Percentiles rank a stretch among this genome's conserved stretches.
phyloP scores from a whole-genome alignment of 352 stramenopile genomes.

The Phytophthora europaea region DNA sequence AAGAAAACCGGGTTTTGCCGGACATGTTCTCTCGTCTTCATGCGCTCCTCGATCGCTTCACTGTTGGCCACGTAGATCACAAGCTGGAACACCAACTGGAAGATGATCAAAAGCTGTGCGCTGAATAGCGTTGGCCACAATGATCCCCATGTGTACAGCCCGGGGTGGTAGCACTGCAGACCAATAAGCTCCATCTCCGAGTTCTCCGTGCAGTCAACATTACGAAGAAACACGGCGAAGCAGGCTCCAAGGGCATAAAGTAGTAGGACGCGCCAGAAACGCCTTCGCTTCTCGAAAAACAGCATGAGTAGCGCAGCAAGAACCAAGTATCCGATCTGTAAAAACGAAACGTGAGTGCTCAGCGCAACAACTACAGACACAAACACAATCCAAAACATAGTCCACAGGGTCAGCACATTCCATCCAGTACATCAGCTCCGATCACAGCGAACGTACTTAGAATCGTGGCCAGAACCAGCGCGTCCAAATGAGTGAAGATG shows the following conservation, averaged over 20 bases:
- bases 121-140: constrained; percentile 87
- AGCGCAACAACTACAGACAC: constrained; percentile 70
- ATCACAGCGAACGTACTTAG: constrained; percentile 49
- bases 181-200: constrained; percentile 67
- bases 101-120: constrained; percentile 86
- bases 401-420: constrained; percentile 5
- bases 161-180: constrained; percentile 74
- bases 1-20: constrained; percentile 83
- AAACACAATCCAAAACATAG: neutral
- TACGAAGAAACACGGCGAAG: constrained; percentile 82
- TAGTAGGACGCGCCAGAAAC: constrained; percentile 84
- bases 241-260: constrained; percentile 77
- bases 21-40: constrained; percentile 68
- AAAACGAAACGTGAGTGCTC: constrained; percentile 83
- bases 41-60: constrained; percentile 71
- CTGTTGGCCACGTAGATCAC: constrained; percentile 86
- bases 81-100: constrained; percentile 87
- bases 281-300: constrained; percentile 82
- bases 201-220: constrained; percentile 71
- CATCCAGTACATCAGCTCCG: neutral
- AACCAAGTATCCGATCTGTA: constrained; percentile 89
- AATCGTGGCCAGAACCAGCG: constrained; percentile 84
- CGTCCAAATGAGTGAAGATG: constrained; percentile 81
- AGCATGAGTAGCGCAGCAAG: constrained; percentile 82
- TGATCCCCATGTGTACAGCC: constrained; percentile 67